Percentiles rank a stretch among this genome's conserved stretches.
Evolutionary conservation across 202 grass and related monocot species (phyloP).

Genomic region (Setaria italica): DNA sequence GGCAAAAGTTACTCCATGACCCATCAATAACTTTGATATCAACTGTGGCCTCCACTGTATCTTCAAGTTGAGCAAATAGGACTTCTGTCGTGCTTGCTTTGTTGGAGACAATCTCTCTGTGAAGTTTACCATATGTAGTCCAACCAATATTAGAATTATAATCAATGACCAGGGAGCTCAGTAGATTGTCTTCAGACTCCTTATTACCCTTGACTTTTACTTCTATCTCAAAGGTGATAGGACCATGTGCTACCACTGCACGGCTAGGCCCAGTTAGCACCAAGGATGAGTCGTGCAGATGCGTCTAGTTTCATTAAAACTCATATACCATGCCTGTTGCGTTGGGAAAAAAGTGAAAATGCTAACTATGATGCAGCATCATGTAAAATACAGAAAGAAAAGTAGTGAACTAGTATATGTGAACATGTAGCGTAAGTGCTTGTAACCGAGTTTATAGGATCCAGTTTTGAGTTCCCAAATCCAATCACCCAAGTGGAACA

Average conservation of each 20-base stretch:
- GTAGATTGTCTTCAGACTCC: constrained; percentile 1
- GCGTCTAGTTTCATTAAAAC: not conserved
- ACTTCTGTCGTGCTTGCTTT: not conserved
- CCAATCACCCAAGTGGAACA: no score
- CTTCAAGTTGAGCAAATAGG: not conserved
- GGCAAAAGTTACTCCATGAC: not conserved
- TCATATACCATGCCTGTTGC: no score
- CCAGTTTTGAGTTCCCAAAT: no score
- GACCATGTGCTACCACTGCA: not conserved
- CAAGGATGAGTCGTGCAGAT: constrained; percentile 8
- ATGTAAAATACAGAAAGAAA: no score
- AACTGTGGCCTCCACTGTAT: not conserved
- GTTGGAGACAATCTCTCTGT: not conserved
- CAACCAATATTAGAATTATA: not conserved
- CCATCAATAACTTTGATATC: not conserved
- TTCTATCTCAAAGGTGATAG: not conserved
- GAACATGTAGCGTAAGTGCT: no score
- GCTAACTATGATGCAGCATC: no score
- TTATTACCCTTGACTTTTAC: not conserved
- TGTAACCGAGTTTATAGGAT: no score
- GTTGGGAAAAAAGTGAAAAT: no score
- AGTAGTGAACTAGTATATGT: no score
- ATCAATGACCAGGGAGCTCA: not conserved
- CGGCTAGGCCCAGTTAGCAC: not conserved
- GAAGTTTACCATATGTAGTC: not conserved